Base-by-base conservation (phyloP, 2,329 filamentous ascomycete genomes). In the Microdochium paspali region DNA sequence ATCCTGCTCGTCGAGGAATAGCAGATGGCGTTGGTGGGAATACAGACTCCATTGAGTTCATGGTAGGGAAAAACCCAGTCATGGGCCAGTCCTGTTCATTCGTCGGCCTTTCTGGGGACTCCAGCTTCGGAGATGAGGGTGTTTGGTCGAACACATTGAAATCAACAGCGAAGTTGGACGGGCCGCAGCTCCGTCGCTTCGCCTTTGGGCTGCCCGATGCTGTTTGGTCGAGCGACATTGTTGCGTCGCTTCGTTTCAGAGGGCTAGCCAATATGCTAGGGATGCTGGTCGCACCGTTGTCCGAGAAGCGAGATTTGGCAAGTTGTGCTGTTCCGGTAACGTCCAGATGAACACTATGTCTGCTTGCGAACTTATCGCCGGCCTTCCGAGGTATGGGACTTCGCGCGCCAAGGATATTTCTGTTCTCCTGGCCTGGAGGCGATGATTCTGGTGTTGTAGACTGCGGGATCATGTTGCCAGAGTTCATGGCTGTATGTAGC, bases 181-280 rank as follows among this genome's bases (percentile, higher is more conserved):
- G 77, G 45, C 85, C 85, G 62, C 95, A 88, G 66, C 90, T 96
- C 58, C 93, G 82, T 54, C 93, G 80, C 72, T 96, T 96, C 44
- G 90, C 87, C 50, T 91, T 87, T 1, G 93, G 91, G 59, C 87
- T 96, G 55, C 87, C 87, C 48, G 86, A 74, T 56, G 77, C 84
- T 24, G 82, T 75, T 53, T 87, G 85, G 58, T 95, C 90, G 44
- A 94, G 70, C 58, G 88, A 89, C 86, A 95, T 91, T 46, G 85
- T 84, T 40, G 87, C 85, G 69, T 97, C 91, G 60, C 85, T 91
- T 57, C 93, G 83, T 74, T 97, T 96, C 56, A 97, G 70, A 4
- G 91, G 90, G 61, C 91, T 95, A 5, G 85, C 82, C 51, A 82
- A 80, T 20, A 77, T 71, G 18, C 78, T 71, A 44, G 72, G 67